A percentile compares a stretch with the other conserved stretches of the same genome.
Evolutionary conservation across 495 filamentous ascomycete genomes (phyloP).

Genomic region (Letharia lupina): DNA sequence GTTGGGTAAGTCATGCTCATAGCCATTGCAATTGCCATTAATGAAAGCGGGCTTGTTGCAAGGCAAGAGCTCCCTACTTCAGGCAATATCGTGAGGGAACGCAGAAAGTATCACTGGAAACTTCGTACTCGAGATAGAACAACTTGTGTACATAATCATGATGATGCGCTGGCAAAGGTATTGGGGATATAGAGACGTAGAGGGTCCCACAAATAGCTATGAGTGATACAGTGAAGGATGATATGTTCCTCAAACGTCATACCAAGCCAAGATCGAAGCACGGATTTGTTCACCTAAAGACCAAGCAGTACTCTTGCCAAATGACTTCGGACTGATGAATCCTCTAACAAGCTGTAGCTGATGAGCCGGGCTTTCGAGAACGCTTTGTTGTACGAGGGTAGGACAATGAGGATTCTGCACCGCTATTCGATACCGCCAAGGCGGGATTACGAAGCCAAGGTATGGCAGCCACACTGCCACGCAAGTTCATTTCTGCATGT

Average conservation of each 20-base stretch:
- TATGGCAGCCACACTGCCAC: conserved; percentile 2
- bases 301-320: background rate
- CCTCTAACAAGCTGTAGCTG: background rate
- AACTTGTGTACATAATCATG: background rate
- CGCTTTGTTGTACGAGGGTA: no score
- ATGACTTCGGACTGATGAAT: background rate
- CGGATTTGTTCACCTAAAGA: background rate
- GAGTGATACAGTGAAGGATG: background rate
- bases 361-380: background rate
- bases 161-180: background rate
- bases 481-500: background rate
- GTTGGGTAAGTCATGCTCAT: background rate
- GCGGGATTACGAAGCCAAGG: background rate
- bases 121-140: background rate
- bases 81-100: background rate
- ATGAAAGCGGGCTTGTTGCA: background rate
- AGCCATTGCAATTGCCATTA: background rate
- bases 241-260: background rate
- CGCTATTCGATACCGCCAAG: background rate
- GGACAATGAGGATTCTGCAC: background rate
- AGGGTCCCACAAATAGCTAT: background rate
- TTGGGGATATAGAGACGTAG: background rate
- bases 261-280: background rate
- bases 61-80: background rate
- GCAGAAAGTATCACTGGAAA: background rate